These are phyloP conservation scores for Vaccinium corymbosum DNA, from an alignment of 148 eudicot species.

Conservation along the genomic window DNA sequence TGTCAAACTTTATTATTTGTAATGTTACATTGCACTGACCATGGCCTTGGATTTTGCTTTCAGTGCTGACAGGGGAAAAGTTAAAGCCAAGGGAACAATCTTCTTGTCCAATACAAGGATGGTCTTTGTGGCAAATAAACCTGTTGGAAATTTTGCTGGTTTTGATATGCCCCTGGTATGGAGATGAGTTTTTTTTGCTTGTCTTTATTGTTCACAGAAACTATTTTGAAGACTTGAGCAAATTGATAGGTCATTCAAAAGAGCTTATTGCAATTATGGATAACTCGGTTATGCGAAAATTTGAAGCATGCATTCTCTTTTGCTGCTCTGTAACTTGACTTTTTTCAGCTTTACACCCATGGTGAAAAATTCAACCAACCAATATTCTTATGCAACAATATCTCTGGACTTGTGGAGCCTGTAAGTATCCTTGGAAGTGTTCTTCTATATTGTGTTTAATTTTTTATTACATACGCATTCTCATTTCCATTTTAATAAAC, in stretches of 20 bases:
- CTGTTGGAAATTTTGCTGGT: constrained; percentile 53
- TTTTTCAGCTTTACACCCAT: constrained; percentile 61
- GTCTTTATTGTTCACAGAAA: neutral
- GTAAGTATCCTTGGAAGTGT: constrained; percentile 38
- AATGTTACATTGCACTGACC: constrained; percentile 12
- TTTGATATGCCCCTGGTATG: constrained; percentile 96
- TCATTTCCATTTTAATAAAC: neutral
- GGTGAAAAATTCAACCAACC: constrained; percentile 92
- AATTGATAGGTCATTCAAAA: constrained; percentile 5
- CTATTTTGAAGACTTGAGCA: neutral
- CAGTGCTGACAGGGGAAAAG: constrained; percentile 59
- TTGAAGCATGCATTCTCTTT: constrained; percentile 6
- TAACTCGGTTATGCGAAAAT: neutral
- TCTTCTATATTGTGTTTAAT: neutral
- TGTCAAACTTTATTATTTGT: neutral
- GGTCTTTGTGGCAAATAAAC: constrained; percentile 85
- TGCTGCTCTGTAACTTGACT: neutral
- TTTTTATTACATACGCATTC: neutral
- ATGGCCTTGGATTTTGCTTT: constrained; percentile 11
- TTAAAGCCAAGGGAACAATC: constrained; percentile 79
- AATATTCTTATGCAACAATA: constrained; percentile 84
- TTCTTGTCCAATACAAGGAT: constrained; percentile 87
- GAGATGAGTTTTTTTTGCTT: neutral
- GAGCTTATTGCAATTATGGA: neutral
- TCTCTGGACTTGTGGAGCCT: constrained; percentile 85